A percentile compares a stretch with the other conserved stretches of the same genome.
Conservation (phyloP, 1,284 basidiomycete genomes). For the Naganishia sp. region DNA sequence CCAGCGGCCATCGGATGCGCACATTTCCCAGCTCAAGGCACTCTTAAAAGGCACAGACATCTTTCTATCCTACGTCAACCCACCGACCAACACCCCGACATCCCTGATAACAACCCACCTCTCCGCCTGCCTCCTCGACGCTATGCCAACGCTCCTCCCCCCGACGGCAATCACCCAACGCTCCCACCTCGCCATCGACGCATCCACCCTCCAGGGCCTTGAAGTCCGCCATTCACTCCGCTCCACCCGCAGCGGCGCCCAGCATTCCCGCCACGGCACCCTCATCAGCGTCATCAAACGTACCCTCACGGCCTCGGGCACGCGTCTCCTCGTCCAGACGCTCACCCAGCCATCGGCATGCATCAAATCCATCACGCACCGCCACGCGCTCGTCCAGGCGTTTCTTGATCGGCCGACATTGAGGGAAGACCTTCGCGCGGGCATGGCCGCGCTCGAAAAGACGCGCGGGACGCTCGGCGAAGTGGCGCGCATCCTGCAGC, state of each 20-base stretch:
- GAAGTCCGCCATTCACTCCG: conserved; percentile 78
- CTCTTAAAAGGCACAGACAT: conserved; percentile 19
- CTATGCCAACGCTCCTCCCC: conserved; percentile 67
- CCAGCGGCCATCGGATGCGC: too few relatives aligned
- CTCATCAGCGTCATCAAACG: conserved; percentile 74
- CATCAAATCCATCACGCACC: conserved; percentile 67
- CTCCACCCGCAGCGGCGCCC: conserved; percentile 44
- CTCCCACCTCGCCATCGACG: conserved; percentile 81
- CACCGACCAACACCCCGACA: background rate
- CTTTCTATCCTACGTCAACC: conserved; percentile 16
- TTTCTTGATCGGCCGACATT: conserved; percentile 68
- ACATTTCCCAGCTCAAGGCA: background rate
- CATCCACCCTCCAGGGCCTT: conserved; percentile 82
- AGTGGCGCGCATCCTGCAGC: conserved; percentile 60
- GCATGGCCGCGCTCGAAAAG: conserved; percentile 68
- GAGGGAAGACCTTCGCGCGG: conserved; percentile 65
- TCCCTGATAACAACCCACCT: conserved; percentile 65
- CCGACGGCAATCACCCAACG: conserved; percentile 64
- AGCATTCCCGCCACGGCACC: conserved; percentile 61
- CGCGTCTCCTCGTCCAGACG: conserved; percentile 64
- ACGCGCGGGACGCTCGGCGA: conserved; percentile 73
- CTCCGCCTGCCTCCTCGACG: conserved; percentile 70
- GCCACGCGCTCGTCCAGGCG: conserved; percentile 77
- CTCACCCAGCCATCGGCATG: conserved; percentile 69
- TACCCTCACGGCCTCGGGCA: conserved; percentile 77